A percentile compares a stretch with the other conserved stretches of the same genome.
These are phyloP conservation scores for Paecilomyces sp. DNA, from an alignment of 2,329 filamentous ascomycete genomes.

Conservation along the genomic window DNA sequence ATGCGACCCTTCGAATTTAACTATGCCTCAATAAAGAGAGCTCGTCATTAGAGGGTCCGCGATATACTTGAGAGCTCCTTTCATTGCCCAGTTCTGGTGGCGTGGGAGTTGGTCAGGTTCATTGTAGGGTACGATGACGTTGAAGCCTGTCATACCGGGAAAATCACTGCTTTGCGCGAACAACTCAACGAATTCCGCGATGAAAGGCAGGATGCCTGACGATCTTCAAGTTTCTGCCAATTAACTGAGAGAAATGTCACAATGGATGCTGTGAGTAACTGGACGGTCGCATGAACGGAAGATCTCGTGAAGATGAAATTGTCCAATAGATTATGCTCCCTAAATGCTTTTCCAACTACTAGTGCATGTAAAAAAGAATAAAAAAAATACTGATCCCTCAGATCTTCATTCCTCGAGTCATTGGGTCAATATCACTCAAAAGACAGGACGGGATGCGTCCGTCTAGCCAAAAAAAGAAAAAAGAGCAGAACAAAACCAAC, in stretches of 20 bases:
- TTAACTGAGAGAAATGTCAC: not conserved
- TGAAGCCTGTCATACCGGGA: not conserved
- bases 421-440: not conserved
- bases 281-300: not conserved
- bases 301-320: not conserved
- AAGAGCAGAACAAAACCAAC: not conserved
- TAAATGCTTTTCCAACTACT: not conserved
- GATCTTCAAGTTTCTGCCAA: not conserved
- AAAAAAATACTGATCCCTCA: not conserved
- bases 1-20: not conserved
- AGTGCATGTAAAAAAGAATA: not conserved
- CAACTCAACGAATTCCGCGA: not conserved
- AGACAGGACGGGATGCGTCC: not conserved
- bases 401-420: not conserved
- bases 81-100: not conserved
- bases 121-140: conserved; percentile 4
- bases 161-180: not conserved
- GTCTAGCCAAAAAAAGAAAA: not conserved
- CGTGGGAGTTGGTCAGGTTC: not conserved
- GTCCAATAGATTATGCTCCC: not conserved
- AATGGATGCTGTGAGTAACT: not conserved
- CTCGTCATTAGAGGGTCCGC: not conserved
- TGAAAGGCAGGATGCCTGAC: not conserved
- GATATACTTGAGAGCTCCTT: not conserved
- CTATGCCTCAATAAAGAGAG: not conserved